Base-by-base conservation (phyloP, 371 early-diverging fungal species). In the Apophysomyces ossiformis region DNA sequence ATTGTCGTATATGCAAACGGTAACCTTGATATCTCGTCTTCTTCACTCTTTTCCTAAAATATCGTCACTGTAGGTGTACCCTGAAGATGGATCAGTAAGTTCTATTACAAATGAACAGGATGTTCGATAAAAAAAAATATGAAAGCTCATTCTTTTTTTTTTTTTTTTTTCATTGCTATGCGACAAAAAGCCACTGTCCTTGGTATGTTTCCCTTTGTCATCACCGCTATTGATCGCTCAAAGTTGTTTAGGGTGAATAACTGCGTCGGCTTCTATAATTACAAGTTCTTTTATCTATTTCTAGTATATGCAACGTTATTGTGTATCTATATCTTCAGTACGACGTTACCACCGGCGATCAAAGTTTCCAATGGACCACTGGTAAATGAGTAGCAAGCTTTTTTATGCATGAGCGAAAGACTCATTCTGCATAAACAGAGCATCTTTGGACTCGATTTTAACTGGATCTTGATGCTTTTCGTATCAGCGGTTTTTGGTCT, bases 71-170 rank as follows among this genome's bases (percentile, higher is more conserved):
- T 65, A 79, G 81, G 64, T 89, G 90, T 66, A 78, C 87, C 8
- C 66, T 89, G 16, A 88, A 89, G 60, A 87, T 89, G 87, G 91
- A 91, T 72, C 90, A 90, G 86, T 86, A 78, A 84, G 84, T 79
- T 37, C 32, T 26, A 26, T n/a, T n/a, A 26, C 2, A 3, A 26
- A 26, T 26, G 32, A 26, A 26, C 32, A 26, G 32, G 32, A 26
- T 26, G 32, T 26, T 26, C 2, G 32, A 26, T 26, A 26, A 26
- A 26, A 26, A 26, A 26, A 26, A 0, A 26, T 26, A 26, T 2
- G 32, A 26, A 37, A n/a, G 7, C 37, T 35, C 21, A 21, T 50
- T 50, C 54, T 50, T 4, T 13, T 5, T 46, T 16, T 1, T 18
- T 7, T 4, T 44, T 15, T 38, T 36, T 47, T 44, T 1, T 35